Conservation (phyloP, 2,329 filamentous ascomycete genomes). For the Aureobasidium namibiae region DNA sequence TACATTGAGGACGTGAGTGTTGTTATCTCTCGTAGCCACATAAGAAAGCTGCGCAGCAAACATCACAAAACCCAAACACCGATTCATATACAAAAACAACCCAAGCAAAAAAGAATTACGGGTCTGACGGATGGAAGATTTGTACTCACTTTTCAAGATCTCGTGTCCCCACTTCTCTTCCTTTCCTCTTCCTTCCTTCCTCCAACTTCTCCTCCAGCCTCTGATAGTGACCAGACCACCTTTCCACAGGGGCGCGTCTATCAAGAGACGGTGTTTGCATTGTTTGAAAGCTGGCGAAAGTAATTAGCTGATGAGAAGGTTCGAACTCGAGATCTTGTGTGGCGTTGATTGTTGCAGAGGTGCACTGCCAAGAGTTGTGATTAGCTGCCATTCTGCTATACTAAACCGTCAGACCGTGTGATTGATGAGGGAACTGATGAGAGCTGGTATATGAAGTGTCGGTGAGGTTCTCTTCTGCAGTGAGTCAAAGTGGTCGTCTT, state of each 20-base stretch:
- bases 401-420: background rate
- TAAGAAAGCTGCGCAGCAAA: background rate
- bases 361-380: background rate
- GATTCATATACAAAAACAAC: too few species aligned
- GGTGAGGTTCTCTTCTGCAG: background rate
- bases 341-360: background rate
- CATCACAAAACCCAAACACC: background rate
- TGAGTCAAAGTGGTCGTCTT: background rate
- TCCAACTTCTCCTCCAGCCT: background rate
- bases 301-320: background rate
- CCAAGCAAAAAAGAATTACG: background rate
- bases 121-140: background rate
- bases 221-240: background rate
- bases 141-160: background rate
- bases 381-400: background rate
- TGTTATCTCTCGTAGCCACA: background rate
- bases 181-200: too few species aligned
- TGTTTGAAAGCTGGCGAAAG: background rate
- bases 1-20: background rate
- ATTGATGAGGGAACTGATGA: background rate
- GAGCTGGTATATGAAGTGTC: background rate
- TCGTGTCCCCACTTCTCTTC: background rate
- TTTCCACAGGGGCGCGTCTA: slow-evolving; percentile 1
- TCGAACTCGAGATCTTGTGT: background rate
- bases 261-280: background rate